Evolutionary conservation across 1,284 basidiomycete species (phyloP), one percentile per base, ranked within the genome.

Genomic region (Ceratobasidium sp.): DNA sequence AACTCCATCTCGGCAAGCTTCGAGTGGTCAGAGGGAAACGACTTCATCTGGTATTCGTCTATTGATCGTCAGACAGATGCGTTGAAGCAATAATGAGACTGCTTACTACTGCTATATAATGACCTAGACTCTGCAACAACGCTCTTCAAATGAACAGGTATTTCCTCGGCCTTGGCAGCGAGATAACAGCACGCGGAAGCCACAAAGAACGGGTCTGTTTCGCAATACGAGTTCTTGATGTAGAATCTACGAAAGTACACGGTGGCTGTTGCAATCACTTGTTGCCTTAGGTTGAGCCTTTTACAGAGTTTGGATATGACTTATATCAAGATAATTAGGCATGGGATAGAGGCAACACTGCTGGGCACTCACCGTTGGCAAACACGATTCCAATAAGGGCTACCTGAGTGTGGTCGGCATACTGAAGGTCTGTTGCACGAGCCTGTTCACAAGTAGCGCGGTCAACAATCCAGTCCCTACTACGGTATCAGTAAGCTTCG

Each of bases 1-100:
- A 99, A 99, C 83, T 99, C 97, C 97, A 98, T 98, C 83, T 99
- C 97, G 4, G 97, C 97, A 5, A 99, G 86, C 81, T 95, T 95
- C n/a, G 92, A 89, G 80, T 95, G 92, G 82, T 98, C 96, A 0
- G 91, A 89, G 0, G 94, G 91, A 81, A 97, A 95, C 42, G 89
- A 85, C 81, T 93, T 92, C 81, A 92, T 86, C 17, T 88, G 89
- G 80, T 93, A 93, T 42, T 89, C 89, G 81, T 89, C 68, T 63
- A 49, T 13, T 60, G 28, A 13, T 37, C 17, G 33, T 67, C 47
- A 51, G 68, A 15, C 31, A 28, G 28, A 15, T 58, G 4, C 23
- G n/a, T n/a, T 26, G 37, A 54, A 28, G 35, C 7, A 8, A 26
- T 39, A 35, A 17, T 67, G 56, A 31, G 35, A 10, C 49, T 20